Conservation (phyloP, 441 rosid genomes). For the Lepidium campestre region DNA sequence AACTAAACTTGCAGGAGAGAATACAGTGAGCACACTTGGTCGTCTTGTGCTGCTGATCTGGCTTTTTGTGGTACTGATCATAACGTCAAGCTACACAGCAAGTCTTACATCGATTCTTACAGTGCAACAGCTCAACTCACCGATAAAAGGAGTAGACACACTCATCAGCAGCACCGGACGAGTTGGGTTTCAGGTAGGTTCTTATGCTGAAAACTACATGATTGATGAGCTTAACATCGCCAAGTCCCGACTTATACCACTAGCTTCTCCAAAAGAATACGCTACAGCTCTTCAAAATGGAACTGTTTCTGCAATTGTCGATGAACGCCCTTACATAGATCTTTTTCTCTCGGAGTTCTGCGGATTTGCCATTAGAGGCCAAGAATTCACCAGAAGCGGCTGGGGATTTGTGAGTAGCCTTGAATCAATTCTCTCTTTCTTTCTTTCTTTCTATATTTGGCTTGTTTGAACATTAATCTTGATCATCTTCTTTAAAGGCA, state of each 20-base stretch:
- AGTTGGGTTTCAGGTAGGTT: slow-evolving; percentile 77
- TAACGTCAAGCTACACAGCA: slow-evolving; percentile 92
- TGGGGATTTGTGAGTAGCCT: slow-evolving; percentile 87
- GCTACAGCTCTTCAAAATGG: slow-evolving; percentile 55
- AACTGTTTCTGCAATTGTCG: slow-evolving; percentile 79
- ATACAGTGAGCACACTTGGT: slow-evolving; percentile 78
- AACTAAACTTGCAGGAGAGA: slow-evolving; percentile 60
- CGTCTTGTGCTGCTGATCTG: slow-evolving; percentile 77
- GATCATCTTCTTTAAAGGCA: slow-evolving; percentile 41
- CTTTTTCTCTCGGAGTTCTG: slow-evolving; percentile 78
- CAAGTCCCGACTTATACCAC: slow-evolving; percentile 68
- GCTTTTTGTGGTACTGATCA: slow-evolving; percentile 89
- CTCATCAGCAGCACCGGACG: slow-evolving; percentile 48
- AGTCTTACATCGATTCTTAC: slow-evolving; percentile 95
- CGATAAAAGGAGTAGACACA: slow-evolving; percentile 77
- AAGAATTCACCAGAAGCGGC: slow-evolving; percentile 80
- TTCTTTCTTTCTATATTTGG: background rate
- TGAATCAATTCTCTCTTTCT: background rate
- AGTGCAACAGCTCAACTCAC: slow-evolving; percentile 81
- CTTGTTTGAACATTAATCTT: slow-evolving; percentile 5
- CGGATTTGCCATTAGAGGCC: slow-evolving; percentile 68
- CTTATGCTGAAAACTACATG: slow-evolving; percentile 75
- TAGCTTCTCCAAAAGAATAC: slow-evolving; percentile 78
- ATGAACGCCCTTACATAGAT: slow-evolving; percentile 70
- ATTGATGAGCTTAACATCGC: slow-evolving; percentile 60